Percentiles rank a stretch among this genome's conserved stretches.
Conservation (phyloP, 2,329 filamentous ascomycete species). For the Fusarium udum region DNA sequence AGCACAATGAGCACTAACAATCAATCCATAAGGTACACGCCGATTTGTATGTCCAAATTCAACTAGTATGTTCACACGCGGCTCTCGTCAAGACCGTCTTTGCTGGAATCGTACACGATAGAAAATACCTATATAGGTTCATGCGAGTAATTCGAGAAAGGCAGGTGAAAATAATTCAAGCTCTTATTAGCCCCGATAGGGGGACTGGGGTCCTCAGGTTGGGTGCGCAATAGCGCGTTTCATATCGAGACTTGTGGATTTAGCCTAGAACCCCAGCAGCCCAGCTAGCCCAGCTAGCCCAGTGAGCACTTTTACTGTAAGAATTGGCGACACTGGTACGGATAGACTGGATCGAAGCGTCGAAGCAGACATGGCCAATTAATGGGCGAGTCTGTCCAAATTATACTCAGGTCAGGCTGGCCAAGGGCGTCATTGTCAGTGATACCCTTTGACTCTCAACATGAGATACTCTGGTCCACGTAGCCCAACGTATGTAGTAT, state of each 20-base stretch:
- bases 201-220: conserved; percentile 26
- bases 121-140: not conserved
- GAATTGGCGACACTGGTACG: conserved; percentile 18
- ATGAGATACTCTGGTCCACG: not conserved
- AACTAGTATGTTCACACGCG: not conserved
- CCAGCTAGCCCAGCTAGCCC: conserved; percentile 3
- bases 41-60: conserved; percentile 1
- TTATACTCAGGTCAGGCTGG: conserved; percentile 7
- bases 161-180: conserved; percentile 14
- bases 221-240: conserved; percentile 38
- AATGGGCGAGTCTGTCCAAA: not conserved
- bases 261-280: conserved; percentile 2
- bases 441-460: not conserved
- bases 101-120: not conserved
- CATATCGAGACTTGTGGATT: conserved; percentile 24
- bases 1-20: conserved; percentile 34
- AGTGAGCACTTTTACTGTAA: conserved; percentile 2
- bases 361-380: conserved; percentile 23
- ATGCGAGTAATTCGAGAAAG: conserved; percentile 21
- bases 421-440: not conserved
- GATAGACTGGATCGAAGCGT: not conserved
- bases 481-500: not conserved
- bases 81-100: not conserved
- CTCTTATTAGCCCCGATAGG: not conserved
- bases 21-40: not conserved